These are phyloP conservation scores for Ganoderma sp. DNA, from an alignment of 1,284 basidiomycete genomes.

Conservation along the genomic window DNA sequence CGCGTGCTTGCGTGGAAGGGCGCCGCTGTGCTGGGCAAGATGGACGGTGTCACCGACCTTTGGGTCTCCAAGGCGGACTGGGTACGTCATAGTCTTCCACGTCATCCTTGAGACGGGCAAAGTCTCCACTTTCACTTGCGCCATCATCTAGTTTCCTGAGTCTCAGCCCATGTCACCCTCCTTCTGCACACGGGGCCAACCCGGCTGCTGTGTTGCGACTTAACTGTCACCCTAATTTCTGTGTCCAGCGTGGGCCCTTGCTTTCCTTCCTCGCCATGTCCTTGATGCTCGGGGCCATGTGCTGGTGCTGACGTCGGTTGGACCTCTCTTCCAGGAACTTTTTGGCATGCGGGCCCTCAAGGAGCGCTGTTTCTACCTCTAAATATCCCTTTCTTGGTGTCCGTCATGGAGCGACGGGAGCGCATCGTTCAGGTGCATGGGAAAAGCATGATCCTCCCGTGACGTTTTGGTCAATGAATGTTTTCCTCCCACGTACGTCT, in stretches of 20 bases:
- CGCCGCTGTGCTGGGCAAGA: slow-evolving; percentile 89
- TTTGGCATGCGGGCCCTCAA: slow-evolving; percentile 81
- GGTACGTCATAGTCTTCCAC: slow-evolving; percentile 54
- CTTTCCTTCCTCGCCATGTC: neutral
- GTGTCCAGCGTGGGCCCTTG: neutral
- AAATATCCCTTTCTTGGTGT: slow-evolving; percentile 24
- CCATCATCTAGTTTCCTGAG: slow-evolving; percentile 14
- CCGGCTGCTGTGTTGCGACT: neutral
- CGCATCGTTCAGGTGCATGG: neutral
- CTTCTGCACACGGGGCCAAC: neutral
- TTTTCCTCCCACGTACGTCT: slow-evolving; percentile 9
- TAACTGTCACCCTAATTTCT: neutral
- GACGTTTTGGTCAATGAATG: slow-evolving; percentile 11
- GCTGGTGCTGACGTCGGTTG: slow-evolving; percentile 17
- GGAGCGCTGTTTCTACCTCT: slow-evolving; percentile 78
- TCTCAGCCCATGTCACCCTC: neutral
- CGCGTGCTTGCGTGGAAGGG: slow-evolving; percentile 94
- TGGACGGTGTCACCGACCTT: slow-evolving; percentile 88
- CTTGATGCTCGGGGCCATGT: neutral
- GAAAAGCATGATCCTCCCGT: neutral
- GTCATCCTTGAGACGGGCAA: slow-evolving; percentile 17
- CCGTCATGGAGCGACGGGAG: neutral
- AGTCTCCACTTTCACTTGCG: neutral
- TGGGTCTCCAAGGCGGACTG: slow-evolving; percentile 91
- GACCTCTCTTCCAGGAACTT: slow-evolving; percentile 56